Evolutionary conservation across 75 land plant genomes (phyloP).

Genomic region (Adiantum capillusveneris): DNA sequence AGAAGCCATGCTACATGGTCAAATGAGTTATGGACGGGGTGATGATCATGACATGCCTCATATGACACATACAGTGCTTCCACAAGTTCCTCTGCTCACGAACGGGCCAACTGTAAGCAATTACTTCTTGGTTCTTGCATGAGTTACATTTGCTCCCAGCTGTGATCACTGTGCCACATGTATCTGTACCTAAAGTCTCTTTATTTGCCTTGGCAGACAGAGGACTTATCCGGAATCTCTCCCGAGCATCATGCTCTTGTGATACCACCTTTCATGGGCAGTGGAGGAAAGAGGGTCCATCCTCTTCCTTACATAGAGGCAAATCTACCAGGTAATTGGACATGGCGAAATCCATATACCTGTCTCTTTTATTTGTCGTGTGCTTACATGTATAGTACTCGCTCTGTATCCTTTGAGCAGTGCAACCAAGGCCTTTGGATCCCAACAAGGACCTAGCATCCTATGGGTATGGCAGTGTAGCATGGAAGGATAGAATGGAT

Average conservation of each 20-base stretch:
- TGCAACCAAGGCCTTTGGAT: slow-evolving; percentile 42
- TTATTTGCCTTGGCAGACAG: background rate
- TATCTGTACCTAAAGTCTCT: too few species aligned
- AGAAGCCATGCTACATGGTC: slow-evolving; percentile 32
- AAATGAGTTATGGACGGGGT: slow-evolving; percentile 33
- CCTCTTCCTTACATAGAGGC: slow-evolving; percentile 28
- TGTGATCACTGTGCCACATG: too few species aligned
- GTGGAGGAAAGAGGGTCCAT: slow-evolving; percentile 35
- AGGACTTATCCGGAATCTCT: slow-evolving; percentile 14
- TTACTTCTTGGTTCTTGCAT: too few species aligned
- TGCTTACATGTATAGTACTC: too few species aligned
- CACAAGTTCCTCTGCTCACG: background rate
- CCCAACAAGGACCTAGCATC: slow-evolving; percentile 53
- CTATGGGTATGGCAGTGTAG: slow-evolving; percentile 62
- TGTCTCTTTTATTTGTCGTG: background rate
- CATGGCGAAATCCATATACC: background rate
- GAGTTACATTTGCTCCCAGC: too few species aligned
- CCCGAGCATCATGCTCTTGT: slow-evolving; percentile 24
- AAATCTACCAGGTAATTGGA: slow-evolving; percentile 20
- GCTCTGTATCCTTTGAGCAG: slow-evolving; percentile 11
- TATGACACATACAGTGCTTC: background rate
- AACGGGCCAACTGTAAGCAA: background rate
- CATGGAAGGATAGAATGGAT: slow-evolving; percentile 90
- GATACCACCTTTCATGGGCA: slow-evolving; percentile 16
- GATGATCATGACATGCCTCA: background rate